Conservation (phyloP, 805 yeast species). For the Metschnikowia gelsemii region DNA sequence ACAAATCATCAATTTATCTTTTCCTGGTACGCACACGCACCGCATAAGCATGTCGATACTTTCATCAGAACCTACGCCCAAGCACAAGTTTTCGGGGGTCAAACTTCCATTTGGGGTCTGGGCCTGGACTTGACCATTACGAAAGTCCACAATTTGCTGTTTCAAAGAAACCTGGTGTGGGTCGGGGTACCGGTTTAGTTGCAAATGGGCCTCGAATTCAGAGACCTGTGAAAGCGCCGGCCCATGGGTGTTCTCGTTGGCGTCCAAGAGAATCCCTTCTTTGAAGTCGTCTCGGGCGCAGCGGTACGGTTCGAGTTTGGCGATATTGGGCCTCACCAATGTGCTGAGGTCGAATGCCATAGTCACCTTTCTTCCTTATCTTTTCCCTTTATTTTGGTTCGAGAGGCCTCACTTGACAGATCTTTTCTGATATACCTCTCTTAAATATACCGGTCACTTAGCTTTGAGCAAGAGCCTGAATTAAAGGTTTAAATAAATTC, state of each 20-base stretch:
- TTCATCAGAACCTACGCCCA: constrained; percentile 98
- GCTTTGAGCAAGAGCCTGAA: too few species aligned
- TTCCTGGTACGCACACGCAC: constrained; percentile 78
- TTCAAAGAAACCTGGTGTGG: constrained; percentile 88
- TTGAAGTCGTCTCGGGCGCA: constrained; percentile 96
- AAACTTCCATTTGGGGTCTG: constrained; percentile 11
- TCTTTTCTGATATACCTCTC: too few species aligned
- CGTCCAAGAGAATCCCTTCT: constrained; percentile 86
- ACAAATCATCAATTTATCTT: constrained; percentile 77
- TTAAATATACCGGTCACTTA: too few species aligned
- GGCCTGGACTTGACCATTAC: too few species aligned
- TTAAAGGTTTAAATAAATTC: too few species aligned
- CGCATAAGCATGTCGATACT: constrained; percentile 86
- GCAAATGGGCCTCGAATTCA: constrained; percentile 46
- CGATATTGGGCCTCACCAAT: constrained; percentile 82
- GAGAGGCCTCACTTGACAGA: neutral
- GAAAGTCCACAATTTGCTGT: constrained; percentile 62
- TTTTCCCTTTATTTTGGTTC: neutral
- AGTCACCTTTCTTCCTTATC: neutral
- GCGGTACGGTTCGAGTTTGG: constrained; percentile 81
- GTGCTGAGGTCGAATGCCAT: constrained; percentile 50
- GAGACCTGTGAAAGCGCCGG: constrained; percentile 59
- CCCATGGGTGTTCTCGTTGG: constrained; percentile 94
- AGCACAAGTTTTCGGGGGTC: constrained; percentile 71
- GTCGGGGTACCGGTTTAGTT: constrained; percentile 91